Evolutionary conservation across 306 rosid genomes (phyloP).

Genomic region (Glycine latifolia): DNA sequence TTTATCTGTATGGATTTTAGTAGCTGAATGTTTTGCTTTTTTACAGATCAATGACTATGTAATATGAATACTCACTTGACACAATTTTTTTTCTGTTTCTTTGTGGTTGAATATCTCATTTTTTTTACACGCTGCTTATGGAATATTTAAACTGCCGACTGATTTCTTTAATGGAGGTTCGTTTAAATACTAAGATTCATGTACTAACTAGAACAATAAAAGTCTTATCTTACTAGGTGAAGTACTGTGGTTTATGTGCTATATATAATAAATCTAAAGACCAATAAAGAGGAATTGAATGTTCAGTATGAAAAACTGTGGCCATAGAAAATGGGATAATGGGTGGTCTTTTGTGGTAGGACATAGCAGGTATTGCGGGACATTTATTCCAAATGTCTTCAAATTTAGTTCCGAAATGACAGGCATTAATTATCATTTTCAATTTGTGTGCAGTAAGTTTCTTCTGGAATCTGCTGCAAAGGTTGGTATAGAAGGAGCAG

Average conservation of each 20-base stretch:
- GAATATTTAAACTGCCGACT: neutral
- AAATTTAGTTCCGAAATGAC: constrained; percentile 36
- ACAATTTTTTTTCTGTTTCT: neutral
- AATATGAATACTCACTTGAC: constrained; percentile 5
- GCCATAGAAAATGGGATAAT: constrained; percentile 13
- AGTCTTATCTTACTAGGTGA: no score
- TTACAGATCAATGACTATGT: neutral
- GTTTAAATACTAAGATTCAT: neutral
- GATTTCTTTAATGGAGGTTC: neutral
- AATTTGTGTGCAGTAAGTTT: constrained; percentile 73
- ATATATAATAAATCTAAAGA: neutral
- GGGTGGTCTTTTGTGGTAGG: constrained; percentile 20
- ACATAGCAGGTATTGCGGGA: constrained; percentile 6
- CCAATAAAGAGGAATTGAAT: constrained; percentile 15
- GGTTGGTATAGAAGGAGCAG: constrained; percentile 82
- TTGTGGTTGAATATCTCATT: neutral
- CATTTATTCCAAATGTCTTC: constrained; percentile 7
- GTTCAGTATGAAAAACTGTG: constrained; percentile 23
- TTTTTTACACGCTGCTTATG: neutral
- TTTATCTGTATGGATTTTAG: constrained; percentile 12
- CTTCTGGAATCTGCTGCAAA: constrained; percentile 81
- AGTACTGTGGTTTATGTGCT: neutral
- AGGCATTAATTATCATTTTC: constrained; percentile 38
- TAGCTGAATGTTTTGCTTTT: constrained; percentile 12
- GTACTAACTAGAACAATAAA: neutral